Percentiles rank a stretch among this genome's conserved stretches.
phyloP scores from a whole-genome alignment of 495 filamentous ascomycete species.

The Podospora anserina region DNA sequence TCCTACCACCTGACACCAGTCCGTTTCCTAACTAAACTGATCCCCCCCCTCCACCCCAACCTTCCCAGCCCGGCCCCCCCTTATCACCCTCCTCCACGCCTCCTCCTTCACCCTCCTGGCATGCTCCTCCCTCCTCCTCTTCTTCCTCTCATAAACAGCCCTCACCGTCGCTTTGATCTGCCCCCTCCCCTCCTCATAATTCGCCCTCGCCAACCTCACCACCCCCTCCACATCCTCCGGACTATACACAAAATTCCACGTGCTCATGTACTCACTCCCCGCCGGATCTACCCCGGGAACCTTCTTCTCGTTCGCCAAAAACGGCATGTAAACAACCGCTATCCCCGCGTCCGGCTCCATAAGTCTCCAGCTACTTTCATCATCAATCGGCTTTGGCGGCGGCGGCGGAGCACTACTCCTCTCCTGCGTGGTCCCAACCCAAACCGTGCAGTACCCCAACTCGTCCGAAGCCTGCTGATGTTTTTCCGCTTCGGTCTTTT shows the following conservation, averaged over 20 bases:
- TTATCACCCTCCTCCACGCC: conserved; percentile 41
- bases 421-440: conserved; percentile 83
- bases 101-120: conserved; percentile 53
- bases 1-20: not conserved
- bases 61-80: conserved; percentile 34
- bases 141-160: conserved; percentile 92
- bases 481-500: conserved; percentile 29
- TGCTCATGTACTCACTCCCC: conserved; percentile 78
- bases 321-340: conserved; percentile 85
- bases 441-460: conserved; percentile 87
- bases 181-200: conserved; percentile 76
- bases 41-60: conserved; percentile 45
- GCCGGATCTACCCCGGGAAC: conserved; percentile 70
- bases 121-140: conserved; percentile 57
- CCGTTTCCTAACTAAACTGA: conserved; percentile 42
- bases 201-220: conserved; percentile 76
- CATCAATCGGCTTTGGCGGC: conserved; percentile 46
- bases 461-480: conserved; percentile 50
- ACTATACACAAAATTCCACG: conserved; percentile 96
- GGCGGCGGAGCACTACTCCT: conserved; percentile 57
- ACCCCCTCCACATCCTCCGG: conserved; percentile 80
- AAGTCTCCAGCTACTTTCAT: conserved; percentile 68
- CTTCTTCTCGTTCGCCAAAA: conserved; percentile 76
- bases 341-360: conserved; percentile 78
- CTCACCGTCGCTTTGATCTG: conserved; percentile 73